These are phyloP conservation scores for Amesomyces nigricolor DNA, from an alignment of 2,329 filamentous ascomycete species.

Conservation along the genomic window DNA sequence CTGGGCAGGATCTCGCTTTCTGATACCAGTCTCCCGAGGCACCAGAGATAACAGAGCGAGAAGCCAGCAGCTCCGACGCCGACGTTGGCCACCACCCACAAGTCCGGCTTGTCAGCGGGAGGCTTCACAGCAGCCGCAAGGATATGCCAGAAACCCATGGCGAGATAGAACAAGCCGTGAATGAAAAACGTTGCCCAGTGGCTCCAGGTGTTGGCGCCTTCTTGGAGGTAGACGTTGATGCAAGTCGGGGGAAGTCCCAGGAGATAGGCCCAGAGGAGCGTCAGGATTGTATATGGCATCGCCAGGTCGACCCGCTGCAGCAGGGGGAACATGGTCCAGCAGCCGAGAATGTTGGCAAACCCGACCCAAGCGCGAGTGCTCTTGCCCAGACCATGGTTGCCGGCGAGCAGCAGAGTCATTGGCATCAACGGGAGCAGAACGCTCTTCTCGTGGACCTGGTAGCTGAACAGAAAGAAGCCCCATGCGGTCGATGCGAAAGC, in stretches of 20 bases:
- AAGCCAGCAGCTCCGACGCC: conserved; percentile 82
- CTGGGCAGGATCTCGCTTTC: conserved; percentile 50
- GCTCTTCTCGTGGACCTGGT: conserved; percentile 98
- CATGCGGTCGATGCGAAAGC: conserved; percentile 81
- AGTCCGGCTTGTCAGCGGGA: conserved; percentile 74
- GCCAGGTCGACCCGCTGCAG: conserved; percentile 77
- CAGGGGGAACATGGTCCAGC: conserved; percentile 91
- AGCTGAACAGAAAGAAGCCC: conserved; percentile 97
- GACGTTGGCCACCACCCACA: conserved; percentile 92
- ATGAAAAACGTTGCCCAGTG: conserved; percentile 60
- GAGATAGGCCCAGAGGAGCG: conserved; percentile 84
- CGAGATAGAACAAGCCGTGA: conserved; percentile 69
- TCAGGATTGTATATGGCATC: conserved; percentile 79
- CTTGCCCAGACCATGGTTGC: conserved; percentile 69
- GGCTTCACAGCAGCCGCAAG: conserved; percentile 63
- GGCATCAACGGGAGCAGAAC: conserved; percentile 87
- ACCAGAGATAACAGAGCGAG: conserved; percentile 85
- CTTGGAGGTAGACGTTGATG: conserved; percentile 60
- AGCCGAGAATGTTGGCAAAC: conserved; percentile 85
- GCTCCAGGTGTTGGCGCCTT: conserved; percentile 40
- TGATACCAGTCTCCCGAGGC: conserved; percentile 60
- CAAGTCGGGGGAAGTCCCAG: conserved; percentile 79
- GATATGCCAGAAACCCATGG: conserved; percentile 78
- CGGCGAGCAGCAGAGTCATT: conserved; percentile 82
- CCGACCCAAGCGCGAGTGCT: conserved; percentile 83